phyloP scores from a whole-genome alignment of 371 early-diverging fungal genomes.

The Circinella minor region DNA sequence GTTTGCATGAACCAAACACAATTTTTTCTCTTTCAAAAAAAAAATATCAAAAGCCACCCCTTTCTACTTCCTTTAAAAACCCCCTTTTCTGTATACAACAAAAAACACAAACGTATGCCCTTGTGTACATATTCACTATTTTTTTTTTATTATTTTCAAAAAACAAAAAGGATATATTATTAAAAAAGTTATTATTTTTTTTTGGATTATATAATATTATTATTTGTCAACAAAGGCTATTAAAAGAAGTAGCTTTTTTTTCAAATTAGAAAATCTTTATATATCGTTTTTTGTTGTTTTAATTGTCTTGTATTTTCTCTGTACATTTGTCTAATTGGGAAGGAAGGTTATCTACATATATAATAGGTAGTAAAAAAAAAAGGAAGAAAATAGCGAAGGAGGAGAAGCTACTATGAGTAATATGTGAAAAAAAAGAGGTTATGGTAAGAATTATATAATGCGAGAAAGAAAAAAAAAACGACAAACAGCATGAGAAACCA shows the following conservation, averaged over 20 bases:
- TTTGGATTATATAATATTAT: background rate
- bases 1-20: background rate
- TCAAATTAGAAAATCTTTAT: too few relatives aligned
- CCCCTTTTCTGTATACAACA: background rate
- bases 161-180: too few relatives aligned
- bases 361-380: background rate
- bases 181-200: background rate
- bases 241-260: too few relatives aligned
- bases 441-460: too few relatives aligned
- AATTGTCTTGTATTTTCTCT: background rate
- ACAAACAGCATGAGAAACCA: too few relatives aligned
- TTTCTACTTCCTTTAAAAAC: background rate
- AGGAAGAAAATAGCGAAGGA: background rate
- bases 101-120: slow-evolving; percentile 3
- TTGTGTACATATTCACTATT: slow-evolving; percentile 9
- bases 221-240: too few relatives aligned
- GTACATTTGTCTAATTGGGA: slow-evolving; percentile 1
- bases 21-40: background rate
- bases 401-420: background rate
- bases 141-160: background rate
- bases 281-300: too few relatives aligned
- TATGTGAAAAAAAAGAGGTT: background rate
- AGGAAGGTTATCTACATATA: background rate
- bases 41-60: slow-evolving; percentile 6
- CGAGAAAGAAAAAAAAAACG: too few relatives aligned